phyloP scores from a whole-genome alignment of 176 grass and related monocot species.

The Phoenix dactylifera region DNA sequence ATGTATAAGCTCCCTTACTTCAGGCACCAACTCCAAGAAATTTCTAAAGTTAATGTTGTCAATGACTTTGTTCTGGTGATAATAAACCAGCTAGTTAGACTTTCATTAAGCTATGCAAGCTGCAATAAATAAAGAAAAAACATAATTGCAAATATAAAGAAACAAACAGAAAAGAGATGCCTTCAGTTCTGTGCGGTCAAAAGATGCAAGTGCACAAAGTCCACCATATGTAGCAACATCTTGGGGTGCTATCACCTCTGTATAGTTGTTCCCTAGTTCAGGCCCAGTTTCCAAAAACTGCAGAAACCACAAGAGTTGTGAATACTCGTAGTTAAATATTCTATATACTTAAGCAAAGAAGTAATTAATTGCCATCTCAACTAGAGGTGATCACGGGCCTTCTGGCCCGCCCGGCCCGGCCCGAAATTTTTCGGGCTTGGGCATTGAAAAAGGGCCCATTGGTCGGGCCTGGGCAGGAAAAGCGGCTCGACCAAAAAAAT shows the following conservation, averaged over 20 bases:
- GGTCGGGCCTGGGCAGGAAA: too few relatives aligned
- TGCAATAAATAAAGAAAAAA: constrained; percentile 9
- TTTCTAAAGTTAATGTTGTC: constrained; percentile 92
- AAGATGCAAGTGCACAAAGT: constrained; percentile 95
- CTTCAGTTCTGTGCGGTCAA: constrained; percentile 97
- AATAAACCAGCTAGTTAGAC: too few relatives aligned
- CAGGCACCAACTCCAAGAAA: constrained; percentile 94
- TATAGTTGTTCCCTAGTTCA: constrained; percentile 83
- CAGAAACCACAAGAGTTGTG: not conserved
- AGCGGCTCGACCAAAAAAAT: too few relatives aligned
- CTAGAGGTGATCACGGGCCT: too few relatives aligned
- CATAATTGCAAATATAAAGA: not conserved
- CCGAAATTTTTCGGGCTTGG: too few relatives aligned
- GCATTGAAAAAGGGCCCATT: too few relatives aligned
- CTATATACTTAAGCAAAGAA: too few relatives aligned
- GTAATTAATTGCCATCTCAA: too few relatives aligned
- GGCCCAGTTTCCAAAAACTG: constrained; percentile 89
- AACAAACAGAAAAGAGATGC: constrained; percentile 21
- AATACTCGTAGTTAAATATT: too few relatives aligned
- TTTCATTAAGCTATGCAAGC: too few relatives aligned
- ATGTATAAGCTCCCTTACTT: constrained; percentile 96
- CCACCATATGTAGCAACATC: constrained; percentile 95
- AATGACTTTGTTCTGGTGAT: constrained; percentile 73
- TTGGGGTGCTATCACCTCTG: constrained; percentile 94
- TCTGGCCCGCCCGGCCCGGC: too few relatives aligned